Evolutionary conservation across 1,284 basidiomycete genomes (phyloP).

Genomic region (Takashimella koratensis): DNA sequence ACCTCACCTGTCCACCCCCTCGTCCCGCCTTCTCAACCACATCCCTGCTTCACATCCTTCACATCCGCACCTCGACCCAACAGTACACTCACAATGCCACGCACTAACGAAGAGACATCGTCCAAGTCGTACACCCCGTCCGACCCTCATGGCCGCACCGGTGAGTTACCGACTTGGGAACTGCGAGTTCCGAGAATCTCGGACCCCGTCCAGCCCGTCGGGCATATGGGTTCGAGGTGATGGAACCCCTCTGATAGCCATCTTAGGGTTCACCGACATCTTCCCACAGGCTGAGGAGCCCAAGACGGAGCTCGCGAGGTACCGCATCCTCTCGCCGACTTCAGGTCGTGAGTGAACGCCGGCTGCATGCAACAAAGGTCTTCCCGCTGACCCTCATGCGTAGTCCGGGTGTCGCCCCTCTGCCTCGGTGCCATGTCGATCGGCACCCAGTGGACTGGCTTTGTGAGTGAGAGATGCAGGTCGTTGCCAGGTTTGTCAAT

Average conservation of each 20-base stretch:
- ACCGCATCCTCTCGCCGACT: constrained; percentile 51
- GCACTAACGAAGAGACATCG: constrained; percentile 7
- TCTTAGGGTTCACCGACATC: constrained; percentile 9
- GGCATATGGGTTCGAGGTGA: too few relatives aligned
- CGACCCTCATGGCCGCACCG: neutral
- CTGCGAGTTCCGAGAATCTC: too few relatives aligned
- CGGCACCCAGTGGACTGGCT: constrained; percentile 50
- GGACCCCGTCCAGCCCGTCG: too few relatives aligned
- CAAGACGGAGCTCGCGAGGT: constrained; percentile 42
- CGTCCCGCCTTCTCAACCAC: neutral
- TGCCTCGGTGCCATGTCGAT: constrained; percentile 55
- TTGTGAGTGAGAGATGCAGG: constrained; percentile 17
- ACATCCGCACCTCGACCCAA: too few relatives aligned
- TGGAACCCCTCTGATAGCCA: neutral
- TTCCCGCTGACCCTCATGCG: neutral
- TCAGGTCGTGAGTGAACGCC: constrained; percentile 42
- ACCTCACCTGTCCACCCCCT: neutral
- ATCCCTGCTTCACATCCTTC: too few relatives aligned
- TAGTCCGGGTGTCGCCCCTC: constrained; percentile 52
- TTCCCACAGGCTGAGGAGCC: constrained; percentile 28
- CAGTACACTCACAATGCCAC: neutral
- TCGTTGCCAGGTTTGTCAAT: neutral
- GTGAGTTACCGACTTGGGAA: neutral
- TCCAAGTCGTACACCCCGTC: constrained; percentile 9
- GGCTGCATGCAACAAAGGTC: neutral